These are phyloP conservation scores for Blastomyces gilchristii DNA, from an alignment of 2,329 filamentous ascomycete genomes.

Conservation along the genomic window DNA sequence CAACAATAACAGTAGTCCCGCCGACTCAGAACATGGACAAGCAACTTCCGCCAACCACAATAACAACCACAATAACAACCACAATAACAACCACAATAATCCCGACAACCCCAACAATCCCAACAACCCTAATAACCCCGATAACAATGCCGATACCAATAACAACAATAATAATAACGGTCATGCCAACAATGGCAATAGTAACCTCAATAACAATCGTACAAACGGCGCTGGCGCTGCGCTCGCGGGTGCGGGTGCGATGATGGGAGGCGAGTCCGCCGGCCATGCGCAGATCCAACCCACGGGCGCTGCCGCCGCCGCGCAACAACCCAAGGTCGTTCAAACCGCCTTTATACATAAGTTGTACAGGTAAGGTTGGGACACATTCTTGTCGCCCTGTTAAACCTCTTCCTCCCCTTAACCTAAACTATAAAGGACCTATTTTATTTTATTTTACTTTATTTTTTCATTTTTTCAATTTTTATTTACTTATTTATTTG, in stretches of 20 bases:
- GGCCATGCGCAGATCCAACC: conserved; percentile 22
- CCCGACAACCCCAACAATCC: too few species aligned
- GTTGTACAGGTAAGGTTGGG: conserved; percentile 71
- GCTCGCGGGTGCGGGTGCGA: background rate
- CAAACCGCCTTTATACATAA: conserved; percentile 99
- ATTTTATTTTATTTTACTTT: too few species aligned
- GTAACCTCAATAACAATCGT: conserved; percentile 18
- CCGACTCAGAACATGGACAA: conserved; percentile 35
- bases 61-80: conserved; percentile 13
- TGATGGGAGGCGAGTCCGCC: conserved; percentile 11
- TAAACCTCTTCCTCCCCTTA: background rate
- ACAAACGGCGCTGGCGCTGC: conserved; percentile 16
- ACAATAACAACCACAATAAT: too few species aligned
- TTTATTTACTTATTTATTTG: too few species aligned
- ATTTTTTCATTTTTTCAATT: too few species aligned
- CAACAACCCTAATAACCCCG: conserved; percentile 14
- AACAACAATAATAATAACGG: conserved; percentile 23
- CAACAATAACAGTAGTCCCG: conserved; percentile 35
- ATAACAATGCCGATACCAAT: conserved; percentile 10
- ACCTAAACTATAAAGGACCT: background rate
- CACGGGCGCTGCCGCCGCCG: conserved; percentile 41
- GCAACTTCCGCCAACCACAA: conserved; percentile 21
- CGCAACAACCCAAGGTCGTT: conserved; percentile 92
- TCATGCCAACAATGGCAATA: conserved; percentile 21
- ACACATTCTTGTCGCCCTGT: background rate